Percentiles rank a stretch among this genome's conserved stretches.
These are phyloP conservation scores for Boeremia exigua DNA, from an alignment of 2,329 filamentous ascomycete genomes.

Conservation along the genomic window DNA sequence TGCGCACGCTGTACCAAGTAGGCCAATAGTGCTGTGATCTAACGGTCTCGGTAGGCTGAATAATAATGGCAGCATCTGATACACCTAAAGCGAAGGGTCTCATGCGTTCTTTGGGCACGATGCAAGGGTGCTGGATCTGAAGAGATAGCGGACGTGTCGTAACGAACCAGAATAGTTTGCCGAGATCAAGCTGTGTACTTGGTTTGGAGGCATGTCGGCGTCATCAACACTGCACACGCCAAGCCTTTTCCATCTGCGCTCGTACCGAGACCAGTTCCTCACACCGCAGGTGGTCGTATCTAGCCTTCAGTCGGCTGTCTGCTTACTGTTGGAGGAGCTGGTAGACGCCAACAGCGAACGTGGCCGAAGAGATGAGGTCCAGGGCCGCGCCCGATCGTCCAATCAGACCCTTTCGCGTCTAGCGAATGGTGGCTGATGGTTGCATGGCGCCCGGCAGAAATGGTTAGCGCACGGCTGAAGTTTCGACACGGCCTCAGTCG, in stretches of 20 bases:
- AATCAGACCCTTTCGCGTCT: slow-evolving; percentile 22
- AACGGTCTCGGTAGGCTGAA: not conserved
- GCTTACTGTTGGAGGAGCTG: slow-evolving; percentile 15
- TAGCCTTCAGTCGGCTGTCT: not conserved
- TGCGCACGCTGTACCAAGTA: too few species aligned
- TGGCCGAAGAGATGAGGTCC: slow-evolving; percentile 24
- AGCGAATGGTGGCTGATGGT: slow-evolving; percentile 24
- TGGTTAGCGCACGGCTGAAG: slow-evolving; percentile 16
- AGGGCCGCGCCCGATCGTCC: slow-evolving; percentile 16
- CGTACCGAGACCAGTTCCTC: not conserved
- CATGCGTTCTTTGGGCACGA: not conserved
- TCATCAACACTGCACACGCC: not conserved
- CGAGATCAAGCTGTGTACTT: slow-evolving; percentile 6
- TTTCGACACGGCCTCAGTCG: slow-evolving; percentile 14
- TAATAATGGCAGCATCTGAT: not conserved
- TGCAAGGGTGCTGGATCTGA: slow-evolving; percentile 2
- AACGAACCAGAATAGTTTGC: slow-evolving; percentile 5
- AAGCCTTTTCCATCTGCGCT: not conserved
- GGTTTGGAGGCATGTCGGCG: not conserved
- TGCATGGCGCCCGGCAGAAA: slow-evolving; percentile 12
- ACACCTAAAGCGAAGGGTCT: not conserved
- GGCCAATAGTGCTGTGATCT: too few species aligned
- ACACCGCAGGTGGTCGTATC: not conserved
- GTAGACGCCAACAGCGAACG: slow-evolving; percentile 24
- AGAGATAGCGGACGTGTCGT: not conserved